These are phyloP conservation scores for Coniochaeta hoffmannii DNA, from an alignment of 2,329 filamentous ascomycete genomes.

Conservation along the genomic window DNA sequence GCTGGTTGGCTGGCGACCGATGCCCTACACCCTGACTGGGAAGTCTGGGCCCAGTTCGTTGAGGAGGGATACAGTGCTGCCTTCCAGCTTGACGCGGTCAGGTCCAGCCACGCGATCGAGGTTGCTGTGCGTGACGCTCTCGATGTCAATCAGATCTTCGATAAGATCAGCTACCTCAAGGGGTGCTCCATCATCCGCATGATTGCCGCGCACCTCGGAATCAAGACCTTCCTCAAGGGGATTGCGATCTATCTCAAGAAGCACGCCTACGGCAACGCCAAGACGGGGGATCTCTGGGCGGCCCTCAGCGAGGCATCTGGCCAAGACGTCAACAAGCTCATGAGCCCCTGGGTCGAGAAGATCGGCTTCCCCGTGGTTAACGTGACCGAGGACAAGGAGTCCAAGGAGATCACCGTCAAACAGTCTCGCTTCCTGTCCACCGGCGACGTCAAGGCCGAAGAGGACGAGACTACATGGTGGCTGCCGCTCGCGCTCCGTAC, in stretches of 20 bases:
- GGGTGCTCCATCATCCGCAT: slow-evolving; percentile 95
- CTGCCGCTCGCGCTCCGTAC: slow-evolving; percentile 82
- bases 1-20: slow-evolving; percentile 92
- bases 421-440: slow-evolving; percentile 88
- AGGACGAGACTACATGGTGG: slow-evolving; percentile 94
- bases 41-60: slow-evolving; percentile 96
- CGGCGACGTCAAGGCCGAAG: slow-evolving; percentile 83
- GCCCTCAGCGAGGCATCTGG: slow-evolving; percentile 83
- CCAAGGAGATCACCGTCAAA: slow-evolving; percentile 71
- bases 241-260: slow-evolving; percentile 84
- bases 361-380: slow-evolving; percentile 92
- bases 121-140: slow-evolving; percentile 89
- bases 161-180: slow-evolving; percentile 93
- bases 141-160: slow-evolving; percentile 97
- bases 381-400: slow-evolving; percentile 61
- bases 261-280: slow-evolving; percentile 84
- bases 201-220: slow-evolving; percentile 83
- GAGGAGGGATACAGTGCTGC: slow-evolving; percentile 91
- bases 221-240: slow-evolving; percentile 82
- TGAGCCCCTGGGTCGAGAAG: slow-evolving; percentile 92
- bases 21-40: slow-evolving; percentile 91
- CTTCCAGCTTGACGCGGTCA: slow-evolving; percentile 81
- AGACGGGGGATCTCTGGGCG: slow-evolving; percentile 84
- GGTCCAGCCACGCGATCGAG: slow-evolving; percentile 92
- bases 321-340: slow-evolving; percentile 76